These are phyloP conservation scores for Biscogniauxia sp. DNA, from an alignment of 2,329 filamentous ascomycete species.

Conservation along the genomic window DNA sequence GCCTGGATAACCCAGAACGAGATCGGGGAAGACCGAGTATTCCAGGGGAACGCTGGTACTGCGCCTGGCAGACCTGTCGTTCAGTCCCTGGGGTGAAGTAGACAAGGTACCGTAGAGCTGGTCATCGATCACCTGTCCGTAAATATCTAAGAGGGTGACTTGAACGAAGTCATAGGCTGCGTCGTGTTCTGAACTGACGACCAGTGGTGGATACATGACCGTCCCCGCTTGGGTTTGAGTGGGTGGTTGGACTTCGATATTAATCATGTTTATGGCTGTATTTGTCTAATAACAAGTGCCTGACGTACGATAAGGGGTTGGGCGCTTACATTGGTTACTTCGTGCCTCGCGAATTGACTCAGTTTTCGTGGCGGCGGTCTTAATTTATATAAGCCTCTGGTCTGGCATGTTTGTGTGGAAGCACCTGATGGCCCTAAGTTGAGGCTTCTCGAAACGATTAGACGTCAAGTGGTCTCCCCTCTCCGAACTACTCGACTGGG, in stretches of 20 bases:
- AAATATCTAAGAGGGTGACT: constrained; percentile 22
- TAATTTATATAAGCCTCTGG: background rate
- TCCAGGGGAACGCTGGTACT: constrained; percentile 12
- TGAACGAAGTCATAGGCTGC: constrained; percentile 24
- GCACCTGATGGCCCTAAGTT: background rate
- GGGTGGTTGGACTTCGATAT: constrained; percentile 26
- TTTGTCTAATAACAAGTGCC: background rate
- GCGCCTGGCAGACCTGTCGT: constrained; percentile 9
- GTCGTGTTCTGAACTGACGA: constrained; percentile 18
- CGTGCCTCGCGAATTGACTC: background rate
- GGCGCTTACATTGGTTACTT: background rate
- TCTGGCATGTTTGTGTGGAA: background rate
- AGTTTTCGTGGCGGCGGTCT: background rate
- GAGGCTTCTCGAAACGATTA: background rate
- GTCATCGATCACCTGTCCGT: constrained; percentile 18
- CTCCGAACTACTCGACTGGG: background rate
- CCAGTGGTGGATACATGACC: constrained; percentile 27
- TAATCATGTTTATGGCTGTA: constrained; percentile 18
- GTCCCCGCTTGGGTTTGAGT: constrained; percentile 21
- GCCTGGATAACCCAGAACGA: constrained; percentile 20
- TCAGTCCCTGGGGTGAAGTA: constrained; percentile 13
- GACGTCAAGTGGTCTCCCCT: background rate
- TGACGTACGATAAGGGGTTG: background rate
- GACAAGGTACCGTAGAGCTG: constrained; percentile 22
- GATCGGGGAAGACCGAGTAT: constrained; percentile 25